These are phyloP conservation scores for Diplotaxis tenuifolia DNA, from an alignment of 345 rosid species.

Conservation along the genomic window DNA sequence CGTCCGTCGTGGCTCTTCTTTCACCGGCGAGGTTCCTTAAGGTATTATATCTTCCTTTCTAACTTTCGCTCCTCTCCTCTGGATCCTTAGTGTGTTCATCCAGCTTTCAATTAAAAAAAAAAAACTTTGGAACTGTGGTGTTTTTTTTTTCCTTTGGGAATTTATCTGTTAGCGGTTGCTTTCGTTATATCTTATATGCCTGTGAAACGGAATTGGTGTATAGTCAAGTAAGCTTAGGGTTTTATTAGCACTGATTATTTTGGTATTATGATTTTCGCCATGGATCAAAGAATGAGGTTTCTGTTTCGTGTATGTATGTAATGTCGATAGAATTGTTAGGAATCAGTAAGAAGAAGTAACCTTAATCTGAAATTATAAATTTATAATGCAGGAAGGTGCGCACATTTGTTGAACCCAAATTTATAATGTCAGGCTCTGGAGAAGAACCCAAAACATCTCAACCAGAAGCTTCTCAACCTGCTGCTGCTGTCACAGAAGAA, in stretches of 20 bases:
- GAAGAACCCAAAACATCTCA: slow-evolving; percentile 42
- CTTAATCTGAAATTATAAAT: not conserved
- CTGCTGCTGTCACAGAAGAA: slow-evolving; percentile 23
- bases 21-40: not conserved
- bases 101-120: not conserved
- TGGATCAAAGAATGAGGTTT: not conserved
- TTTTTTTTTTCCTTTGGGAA: not conserved
- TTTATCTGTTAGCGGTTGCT: not conserved
- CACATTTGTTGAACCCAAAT: not conserved
- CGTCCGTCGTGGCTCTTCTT: not conserved
- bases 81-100: not conserved
- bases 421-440: slow-evolving; percentile 46
- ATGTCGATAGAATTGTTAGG: not conserved
- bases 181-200: not conserved
- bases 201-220: not conserved
- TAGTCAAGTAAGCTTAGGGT: slow-evolving; percentile 8
- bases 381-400: not conserved
- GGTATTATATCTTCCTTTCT: not conserved
- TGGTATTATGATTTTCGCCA: not conserved
- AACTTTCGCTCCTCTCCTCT: not conserved
- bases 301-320: not conserved
- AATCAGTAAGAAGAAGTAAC: not conserved
- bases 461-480: slow-evolving; percentile 41
- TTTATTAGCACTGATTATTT: slow-evolving; percentile 11
- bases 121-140: not conserved